phyloP scores from a whole-genome alignment of 352 stramenopile species.

The Phytophthora ohioensis region DNA sequence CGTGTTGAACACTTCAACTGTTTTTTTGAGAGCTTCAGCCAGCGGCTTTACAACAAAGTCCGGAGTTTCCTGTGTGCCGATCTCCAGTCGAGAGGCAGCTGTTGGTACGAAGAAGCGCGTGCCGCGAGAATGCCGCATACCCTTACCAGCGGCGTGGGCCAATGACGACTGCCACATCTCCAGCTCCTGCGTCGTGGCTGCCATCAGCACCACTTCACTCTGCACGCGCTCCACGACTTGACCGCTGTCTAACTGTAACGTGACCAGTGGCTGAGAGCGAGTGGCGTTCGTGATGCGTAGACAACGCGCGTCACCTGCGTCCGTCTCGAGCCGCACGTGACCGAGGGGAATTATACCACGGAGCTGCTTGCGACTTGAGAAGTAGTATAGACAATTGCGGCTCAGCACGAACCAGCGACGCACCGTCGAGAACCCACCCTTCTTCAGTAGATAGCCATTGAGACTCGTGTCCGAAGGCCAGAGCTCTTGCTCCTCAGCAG shows the following conservation, averaged over 20 bases:
- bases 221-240: slow-evolving; percentile 85
- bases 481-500: slow-evolving; percentile 87
- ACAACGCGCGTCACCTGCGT: slow-evolving; percentile 55
- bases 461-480: slow-evolving; percentile 91
- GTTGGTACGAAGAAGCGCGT: slow-evolving; percentile 89
- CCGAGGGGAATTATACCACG: slow-evolving; percentile 88
- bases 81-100: slow-evolving; percentile 77
- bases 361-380: slow-evolving; percentile 82
- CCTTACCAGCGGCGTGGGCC: slow-evolving; percentile 80
- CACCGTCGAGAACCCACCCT: slow-evolving; percentile 80
- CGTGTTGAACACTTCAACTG: slow-evolving; percentile 87
- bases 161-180: slow-evolving; percentile 92
- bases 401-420: slow-evolving; percentile 90
- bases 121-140: slow-evolving; percentile 80
- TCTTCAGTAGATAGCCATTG: slow-evolving; percentile 87
- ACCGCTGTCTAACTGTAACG: slow-evolving; percentile 83
- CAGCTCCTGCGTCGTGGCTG: slow-evolving; percentile 74
- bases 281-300: slow-evolving; percentile 80
- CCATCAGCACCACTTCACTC: slow-evolving; percentile 80
- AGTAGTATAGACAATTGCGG: slow-evolving; percentile 91
- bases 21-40: slow-evolving; percentile 79
- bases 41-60: slow-evolving; percentile 83
- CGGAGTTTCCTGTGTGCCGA: slow-evolving; percentile 81
- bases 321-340: slow-evolving; percentile 75
- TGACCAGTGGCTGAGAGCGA: slow-evolving; percentile 70